Conservation (phyloP, 108 stramenopile species). For the Pseudonitzschia pungens region DNA sequence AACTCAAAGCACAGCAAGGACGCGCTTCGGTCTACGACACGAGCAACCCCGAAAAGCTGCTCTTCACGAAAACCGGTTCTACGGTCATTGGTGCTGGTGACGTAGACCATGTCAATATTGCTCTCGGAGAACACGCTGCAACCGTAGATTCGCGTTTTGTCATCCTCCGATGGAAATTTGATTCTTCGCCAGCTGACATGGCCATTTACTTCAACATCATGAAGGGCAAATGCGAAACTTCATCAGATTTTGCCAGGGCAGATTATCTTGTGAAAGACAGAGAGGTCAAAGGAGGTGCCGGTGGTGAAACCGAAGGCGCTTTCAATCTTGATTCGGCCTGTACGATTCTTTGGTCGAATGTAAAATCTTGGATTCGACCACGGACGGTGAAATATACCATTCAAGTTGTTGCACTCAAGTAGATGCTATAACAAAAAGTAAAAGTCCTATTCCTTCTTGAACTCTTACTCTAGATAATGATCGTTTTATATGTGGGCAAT, state of each 20-base stretch:
- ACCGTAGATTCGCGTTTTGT: constrained; percentile 46
- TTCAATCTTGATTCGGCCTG: constrained; percentile 75
- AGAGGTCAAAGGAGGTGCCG: constrained; percentile 74
- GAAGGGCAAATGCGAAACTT: constrained; percentile 71
- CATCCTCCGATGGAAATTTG: constrained; percentile 85
- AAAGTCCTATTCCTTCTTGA: too few relatives aligned
- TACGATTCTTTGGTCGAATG: constrained; percentile 82
- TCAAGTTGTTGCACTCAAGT: constrained; percentile 66
- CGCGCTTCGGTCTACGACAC: constrained; percentile 15
- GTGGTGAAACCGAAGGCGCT: constrained; percentile 73
- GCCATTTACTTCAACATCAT: constrained; percentile 71
- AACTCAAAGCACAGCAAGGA: constrained; percentile 51
- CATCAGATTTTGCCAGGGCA: constrained; percentile 45
- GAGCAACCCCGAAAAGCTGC: constrained; percentile 36
- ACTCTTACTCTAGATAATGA: too few relatives aligned
- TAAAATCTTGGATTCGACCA: constrained; percentile 84
- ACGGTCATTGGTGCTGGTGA: constrained; percentile 85
- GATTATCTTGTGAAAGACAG: constrained; percentile 56
- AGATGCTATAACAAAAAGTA: too few relatives aligned
- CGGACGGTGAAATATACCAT: constrained; percentile 74
- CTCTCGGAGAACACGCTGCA: constrained; percentile 45
- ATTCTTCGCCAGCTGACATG: constrained; percentile 65
- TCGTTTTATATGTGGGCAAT: too few relatives aligned
- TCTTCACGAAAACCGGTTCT: constrained; percentile 61
- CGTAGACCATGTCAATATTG: constrained; percentile 43